Percentiles rank a stretch among this genome's conserved stretches.
Evolutionary conservation across 306 rosid species (phyloP).

Genomic region (Vigna unguiculata): DNA sequence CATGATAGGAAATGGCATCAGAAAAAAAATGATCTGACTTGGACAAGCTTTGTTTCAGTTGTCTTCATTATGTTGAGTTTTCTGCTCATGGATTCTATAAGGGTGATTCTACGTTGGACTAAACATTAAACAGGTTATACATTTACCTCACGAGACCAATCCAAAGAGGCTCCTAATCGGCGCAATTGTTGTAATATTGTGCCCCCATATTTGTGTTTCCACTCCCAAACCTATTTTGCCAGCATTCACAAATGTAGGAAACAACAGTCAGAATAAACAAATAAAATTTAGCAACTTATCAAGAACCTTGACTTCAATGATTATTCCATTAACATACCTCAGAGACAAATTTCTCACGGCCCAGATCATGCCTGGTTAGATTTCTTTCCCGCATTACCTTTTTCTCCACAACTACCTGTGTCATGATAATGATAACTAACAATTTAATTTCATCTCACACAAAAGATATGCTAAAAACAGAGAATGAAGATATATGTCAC

Average conservation of each 20-base stretch:
- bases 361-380: slow-evolving; percentile 83
- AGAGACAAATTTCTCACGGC: slow-evolving; percentile 76
- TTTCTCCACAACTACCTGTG: slow-evolving; percentile 97
- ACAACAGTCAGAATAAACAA: slow-evolving; percentile 18
- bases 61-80: neutral
- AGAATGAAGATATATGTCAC: neutral
- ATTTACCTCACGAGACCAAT: slow-evolving; percentile 97
- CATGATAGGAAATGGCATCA: slow-evolving; percentile 10
- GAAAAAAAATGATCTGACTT: slow-evolving; percentile 25
- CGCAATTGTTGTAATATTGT: slow-evolving; percentile 85
- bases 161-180: slow-evolving; percentile 91
- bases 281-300: slow-evolving; percentile 18
- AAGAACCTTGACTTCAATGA: slow-evolving; percentile 8
- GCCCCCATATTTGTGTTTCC: slow-evolving; percentile 88
- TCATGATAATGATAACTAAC: neutral
- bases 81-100: slow-evolving; percentile 1
- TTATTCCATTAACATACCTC: slow-evolving; percentile 64
- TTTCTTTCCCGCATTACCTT: slow-evolving; percentile 83
- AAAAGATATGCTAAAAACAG: slow-evolving; percentile 11
- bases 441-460: neutral
- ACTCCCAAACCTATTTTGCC: slow-evolving; percentile 85
- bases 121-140: slow-evolving; percentile 10
- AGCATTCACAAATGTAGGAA: slow-evolving; percentile 37
- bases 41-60: slow-evolving; percentile 21
- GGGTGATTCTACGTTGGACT: neutral